Conservation (phyloP, 2,329 filamentous ascomycete species). For the Grosmannia penicillata region DNA sequence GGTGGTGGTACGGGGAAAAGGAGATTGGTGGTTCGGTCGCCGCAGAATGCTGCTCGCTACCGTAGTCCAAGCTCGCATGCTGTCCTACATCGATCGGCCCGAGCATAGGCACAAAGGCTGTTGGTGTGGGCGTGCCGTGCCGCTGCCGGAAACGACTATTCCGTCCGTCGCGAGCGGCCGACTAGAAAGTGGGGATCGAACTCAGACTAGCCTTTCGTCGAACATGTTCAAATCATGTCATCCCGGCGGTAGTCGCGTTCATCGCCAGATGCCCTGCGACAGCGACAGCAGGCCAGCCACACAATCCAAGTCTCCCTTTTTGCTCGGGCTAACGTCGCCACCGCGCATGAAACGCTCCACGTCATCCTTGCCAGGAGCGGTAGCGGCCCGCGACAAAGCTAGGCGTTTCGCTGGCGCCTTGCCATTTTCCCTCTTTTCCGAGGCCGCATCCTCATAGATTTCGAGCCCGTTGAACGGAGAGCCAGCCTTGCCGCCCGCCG, state of each 20-base stretch:
- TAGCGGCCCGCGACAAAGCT: conserved; percentile 7
- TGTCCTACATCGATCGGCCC: too few relatives aligned
- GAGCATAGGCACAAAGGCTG: too few relatives aligned
- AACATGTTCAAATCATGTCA: too few relatives aligned
- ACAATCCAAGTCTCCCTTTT: conserved; percentile 72
- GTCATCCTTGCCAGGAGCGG: conserved; percentile 34
- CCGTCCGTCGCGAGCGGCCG: too few relatives aligned
- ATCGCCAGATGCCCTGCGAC: conserved; percentile 84
- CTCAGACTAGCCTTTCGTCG: neutral
- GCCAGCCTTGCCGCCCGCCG: conserved; percentile 8
- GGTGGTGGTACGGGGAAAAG: too few relatives aligned
- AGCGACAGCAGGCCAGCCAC: conserved; percentile 79
- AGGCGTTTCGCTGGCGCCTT: conserved; percentile 1
- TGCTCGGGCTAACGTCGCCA: conserved; percentile 50
- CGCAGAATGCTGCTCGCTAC: too few relatives aligned
- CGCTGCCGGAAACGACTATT: too few relatives aligned
- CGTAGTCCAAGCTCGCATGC: too few relatives aligned
- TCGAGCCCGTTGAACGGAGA: conserved; percentile 18
- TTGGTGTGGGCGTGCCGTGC: too few relatives aligned
- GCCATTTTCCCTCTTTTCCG: neutral
- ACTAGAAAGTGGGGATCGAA: too few relatives aligned
- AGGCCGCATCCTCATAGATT: conserved; percentile 37
- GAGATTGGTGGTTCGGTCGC: too few relatives aligned
- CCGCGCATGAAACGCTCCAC: conserved; percentile 60
- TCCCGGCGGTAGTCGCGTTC: conserved; percentile 15